Evolutionary conservation across 305 asterid genomes (phyloP), one percentile per base, ranked within the genome.

Genomic region (Fraxinus nigra): DNA sequence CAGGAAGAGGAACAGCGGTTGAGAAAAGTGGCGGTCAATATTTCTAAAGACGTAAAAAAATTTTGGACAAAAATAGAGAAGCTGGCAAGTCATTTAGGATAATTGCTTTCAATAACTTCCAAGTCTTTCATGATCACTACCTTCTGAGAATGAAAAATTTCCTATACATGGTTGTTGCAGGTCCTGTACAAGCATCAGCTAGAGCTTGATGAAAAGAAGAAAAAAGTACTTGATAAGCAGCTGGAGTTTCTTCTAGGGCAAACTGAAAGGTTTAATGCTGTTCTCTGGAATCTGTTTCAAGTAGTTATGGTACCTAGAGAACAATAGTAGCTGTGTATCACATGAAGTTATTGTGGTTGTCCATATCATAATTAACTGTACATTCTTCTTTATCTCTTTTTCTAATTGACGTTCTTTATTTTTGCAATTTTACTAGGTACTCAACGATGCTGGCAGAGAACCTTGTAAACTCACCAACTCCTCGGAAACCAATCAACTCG

Each of bases 401-500:
- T 80, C 83, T 65, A 80, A 76, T 24, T 59, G 70, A 65, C 18
- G 37, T 74, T 78, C 72, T 77, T 61, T 76, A 40, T 79, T 61
- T 30, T 22, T 35, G 28, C 76, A 73, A 65, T 80, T 82, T 73
- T 82, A 72, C 51, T 82, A 97, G 99, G 95, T 97, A 97, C 87
- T 95, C 98, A 24, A 92, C 99, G 48, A 97, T 97, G 99, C 91
- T 97, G 82, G 99, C 99, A 54, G 98, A 97, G 88, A 97, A 97
- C 89, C 98, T 97, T 82, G 95, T 93, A 79, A 87, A 85, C 81
- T 81, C 98, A 78, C 88, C 92, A 26, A 85, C 88, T 87, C 89
- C 75, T 75, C 61, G 86, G 88, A 89, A 89, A 87, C 72, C 87
- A 70, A 78, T 89, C 40, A 85, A 84, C 80, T 82, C 81, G 73